Base-by-base conservation (phyloP, 176 grass and related monocot species). In the Areca catechu region DNA sequence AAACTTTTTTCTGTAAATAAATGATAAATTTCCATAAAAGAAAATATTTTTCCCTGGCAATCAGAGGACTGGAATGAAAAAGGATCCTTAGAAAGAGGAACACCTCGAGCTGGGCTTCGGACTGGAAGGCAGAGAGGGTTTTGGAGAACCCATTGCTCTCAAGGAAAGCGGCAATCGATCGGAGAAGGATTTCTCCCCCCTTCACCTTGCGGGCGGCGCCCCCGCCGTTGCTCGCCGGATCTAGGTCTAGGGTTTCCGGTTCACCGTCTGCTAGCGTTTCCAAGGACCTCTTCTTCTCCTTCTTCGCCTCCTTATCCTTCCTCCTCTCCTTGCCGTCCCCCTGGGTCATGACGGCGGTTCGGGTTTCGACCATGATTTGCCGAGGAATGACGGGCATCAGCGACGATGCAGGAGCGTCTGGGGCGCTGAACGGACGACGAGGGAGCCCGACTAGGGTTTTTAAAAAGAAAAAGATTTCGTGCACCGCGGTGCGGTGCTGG, bases 51-150 rank as follows among this genome's bases (percentile, higher is more conserved):
- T 43, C 7, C 1, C 3, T 14, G 10, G 10, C 14, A 9, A 14
- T 14, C 34, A 43, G 10, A 43, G 9, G 34, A 43, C 34, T 1
- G 34, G 34, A 43, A 43, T 43, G 34, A 43, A 14, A 7, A 43
- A 14, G 9, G 10, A 43, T 12, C 7, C 34, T 43, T 16, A 16
- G 0, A 53, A 64, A 52, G 53, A 21, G 22, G 5, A 5, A 20
- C 71, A 91, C 92, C 92, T 91, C 77, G 50, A 97, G 65, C 57
- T 50, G 54, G 59, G 78, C 77, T 72, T 97, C 86, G 7, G 86
- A 85, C 4, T 63, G 74, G 49, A 97, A 75, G 12, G 71, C 20
- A n/a, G 71, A 71, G 59, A 97, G 83, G 22, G 86, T 62, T 56
- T 56, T 85, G 48, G 70, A 59, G 73, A 91, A 82, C 15, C 80